Percentiles rank a stretch among this genome's conserved stretches.
Conservation (phyloP, 2,329 filamentous ascomycete genomes). For the Monilinia polystroma region DNA sequence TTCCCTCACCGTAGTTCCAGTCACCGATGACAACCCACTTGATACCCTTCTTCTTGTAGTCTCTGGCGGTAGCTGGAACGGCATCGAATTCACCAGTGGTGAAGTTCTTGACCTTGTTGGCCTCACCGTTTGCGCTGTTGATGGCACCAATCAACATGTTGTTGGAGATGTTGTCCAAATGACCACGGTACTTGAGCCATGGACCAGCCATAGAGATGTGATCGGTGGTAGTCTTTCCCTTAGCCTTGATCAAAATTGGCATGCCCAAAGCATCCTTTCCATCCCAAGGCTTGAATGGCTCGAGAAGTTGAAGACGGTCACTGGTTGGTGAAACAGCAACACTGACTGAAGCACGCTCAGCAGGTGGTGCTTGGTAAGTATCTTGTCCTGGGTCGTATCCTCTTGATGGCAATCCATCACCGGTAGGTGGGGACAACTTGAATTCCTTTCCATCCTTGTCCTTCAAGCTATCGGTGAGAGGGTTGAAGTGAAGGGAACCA, state of each 20-base stretch:
- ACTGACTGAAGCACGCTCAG: constrained; percentile 67
- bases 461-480: constrained; percentile 85
- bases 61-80: constrained; percentile 90
- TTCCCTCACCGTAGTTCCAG: constrained; percentile 99
- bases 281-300: constrained; percentile 85
- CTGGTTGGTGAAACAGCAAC: constrained; percentile 86
- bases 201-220: constrained; percentile 97
- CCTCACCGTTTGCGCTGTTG: constrained; percentile 93
- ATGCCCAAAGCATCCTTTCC: constrained; percentile 83
- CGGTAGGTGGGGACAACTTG: constrained; percentile 75
- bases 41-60: constrained; percentile 97
- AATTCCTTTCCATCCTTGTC: constrained; percentile 97
- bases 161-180: constrained; percentile 99
- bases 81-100: constrained; percentile 80
- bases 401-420: constrained; percentile 72
- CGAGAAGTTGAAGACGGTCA: constrained; percentile 90
- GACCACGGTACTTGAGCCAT: constrained; percentile 98
- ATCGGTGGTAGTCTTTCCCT: constrained; percentile 96
- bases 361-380: constrained; percentile 93
- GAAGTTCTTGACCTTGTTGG: constrained; percentile 95
- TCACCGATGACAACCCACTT: constrained; percentile 97
- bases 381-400: constrained; percentile 91
- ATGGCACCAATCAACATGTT: constrained; percentile 99
- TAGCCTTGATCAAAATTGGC: constrained; percentile 92
- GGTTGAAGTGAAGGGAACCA: constrained; percentile 89